These are phyloP conservation scores for Fomitopsis serialis DNA, from an alignment of 768 basidiomycete genomes.

Conservation along the genomic window DNA sequence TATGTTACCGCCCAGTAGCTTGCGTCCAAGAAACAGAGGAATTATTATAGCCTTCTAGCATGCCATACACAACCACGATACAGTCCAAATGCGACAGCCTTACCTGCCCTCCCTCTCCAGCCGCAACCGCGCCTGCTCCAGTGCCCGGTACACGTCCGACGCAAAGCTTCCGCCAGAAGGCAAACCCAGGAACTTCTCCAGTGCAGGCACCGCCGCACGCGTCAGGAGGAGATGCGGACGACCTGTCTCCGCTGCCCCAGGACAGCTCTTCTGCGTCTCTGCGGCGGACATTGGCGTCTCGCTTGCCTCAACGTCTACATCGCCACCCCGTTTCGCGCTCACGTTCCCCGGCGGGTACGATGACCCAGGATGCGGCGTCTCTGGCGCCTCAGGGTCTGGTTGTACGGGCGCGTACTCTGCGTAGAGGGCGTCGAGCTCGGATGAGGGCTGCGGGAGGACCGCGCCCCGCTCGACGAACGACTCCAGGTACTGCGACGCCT, in stretches of 20 bases:
- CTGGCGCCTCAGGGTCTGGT: constrained; percentile 1
- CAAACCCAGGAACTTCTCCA: constrained; percentile 43
- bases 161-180: constrained; percentile 33
- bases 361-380: constrained; percentile 1
- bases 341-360: too few relatives aligned
- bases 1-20: too few relatives aligned
- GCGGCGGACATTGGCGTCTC: background rate
- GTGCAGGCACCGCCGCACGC: constrained; percentile 46
- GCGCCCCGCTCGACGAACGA: constrained; percentile 49
- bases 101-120: constrained; percentile 8
- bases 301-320: background rate
- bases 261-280: constrained; percentile 1
- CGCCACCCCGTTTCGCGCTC: background rate
- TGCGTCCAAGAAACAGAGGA: too few relatives aligned
- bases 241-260: background rate
- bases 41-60: too few relatives aligned
- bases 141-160: constrained; percentile 54
- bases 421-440: constrained; percentile 56
- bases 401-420: constrained; percentile 21
- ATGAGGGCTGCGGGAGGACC: constrained; percentile 51
- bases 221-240: constrained; percentile 37
- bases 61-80: too few relatives aligned
- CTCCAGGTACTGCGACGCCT: constrained; percentile 63
- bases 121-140: constrained; percentile 48
- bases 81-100: too few relatives aligned